Evolutionary conservation across 176 grass and related monocot genomes (phyloP).

Genomic region (Aegilops longissima): DNA sequence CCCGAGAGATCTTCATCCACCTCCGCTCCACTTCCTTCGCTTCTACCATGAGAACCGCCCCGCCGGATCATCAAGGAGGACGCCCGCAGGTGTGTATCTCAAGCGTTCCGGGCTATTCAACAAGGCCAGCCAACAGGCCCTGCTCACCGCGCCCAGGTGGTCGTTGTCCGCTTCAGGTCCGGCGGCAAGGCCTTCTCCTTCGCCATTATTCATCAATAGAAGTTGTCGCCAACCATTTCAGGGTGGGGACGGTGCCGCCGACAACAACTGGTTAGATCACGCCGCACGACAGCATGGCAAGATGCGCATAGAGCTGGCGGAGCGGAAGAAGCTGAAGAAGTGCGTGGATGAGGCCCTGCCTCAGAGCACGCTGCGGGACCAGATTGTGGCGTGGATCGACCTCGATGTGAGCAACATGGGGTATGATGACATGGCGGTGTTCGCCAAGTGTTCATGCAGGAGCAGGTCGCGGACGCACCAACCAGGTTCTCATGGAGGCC

Average conservation of each 20-base stretch:
- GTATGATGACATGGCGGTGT: neutral
- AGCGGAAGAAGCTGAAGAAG: conserved; percentile 1
- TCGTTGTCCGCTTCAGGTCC: no score
- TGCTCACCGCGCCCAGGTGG: no score
- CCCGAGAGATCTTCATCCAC: no score
- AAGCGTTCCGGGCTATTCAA: no score
- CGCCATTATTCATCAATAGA: conserved; percentile 35
- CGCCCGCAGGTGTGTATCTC: no score
- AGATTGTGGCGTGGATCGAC: neutral
- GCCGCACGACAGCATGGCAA: conserved; percentile 12
- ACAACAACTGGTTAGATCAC: neutral
- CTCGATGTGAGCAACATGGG: neutral
- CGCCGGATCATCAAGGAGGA: no score
- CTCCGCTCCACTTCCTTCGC: no score
- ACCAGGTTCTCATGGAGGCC: no score
- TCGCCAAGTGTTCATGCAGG: neutral
- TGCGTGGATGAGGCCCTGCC: neutral
- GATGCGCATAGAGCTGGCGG: neutral
- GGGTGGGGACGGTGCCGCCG: neutral
- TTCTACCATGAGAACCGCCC: no score
- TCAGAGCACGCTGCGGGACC: neutral
- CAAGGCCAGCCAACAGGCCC: no score
- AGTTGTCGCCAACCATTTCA: conserved; percentile 12
- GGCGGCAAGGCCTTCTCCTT: conserved; percentile 43
- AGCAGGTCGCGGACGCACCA: no score